A percentile compares a stretch with the other conserved stretches of the same genome.
phyloP scores from a whole-genome alignment of 148 eudicot genomes.

The Silene uniflora region DNA sequence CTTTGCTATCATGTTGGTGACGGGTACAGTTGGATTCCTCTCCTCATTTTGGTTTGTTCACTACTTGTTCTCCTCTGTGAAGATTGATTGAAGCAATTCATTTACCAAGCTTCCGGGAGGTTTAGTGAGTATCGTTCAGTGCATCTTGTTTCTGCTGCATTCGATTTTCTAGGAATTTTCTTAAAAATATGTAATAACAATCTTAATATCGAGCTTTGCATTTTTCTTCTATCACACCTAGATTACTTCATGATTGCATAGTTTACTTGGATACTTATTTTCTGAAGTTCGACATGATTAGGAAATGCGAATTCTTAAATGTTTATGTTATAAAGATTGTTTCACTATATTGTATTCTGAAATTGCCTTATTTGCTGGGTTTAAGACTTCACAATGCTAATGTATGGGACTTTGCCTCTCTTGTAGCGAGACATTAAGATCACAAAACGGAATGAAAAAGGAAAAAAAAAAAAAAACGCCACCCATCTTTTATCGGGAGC shows the following conservation, averaged over 20 bases:
- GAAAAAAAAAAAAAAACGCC: slow-evolving; percentile 7
- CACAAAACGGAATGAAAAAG: background rate
- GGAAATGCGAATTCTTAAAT: background rate
- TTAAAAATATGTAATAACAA: slow-evolving; percentile 1
- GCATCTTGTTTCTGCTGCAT: background rate
- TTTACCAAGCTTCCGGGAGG: background rate
- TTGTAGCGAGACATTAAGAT: background rate
- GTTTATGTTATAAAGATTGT: background rate
- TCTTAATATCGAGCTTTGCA: background rate
- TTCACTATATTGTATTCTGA: background rate
- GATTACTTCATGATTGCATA: background rate
- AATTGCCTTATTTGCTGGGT: background rate
- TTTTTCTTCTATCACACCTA: background rate
- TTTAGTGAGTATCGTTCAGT: background rate
- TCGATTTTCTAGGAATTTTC: background rate
- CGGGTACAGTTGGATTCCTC: slow-evolving; percentile 81
- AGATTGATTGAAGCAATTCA: slow-evolving; percentile 48
- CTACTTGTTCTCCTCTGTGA: slow-evolving; percentile 78
- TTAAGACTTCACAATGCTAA: background rate
- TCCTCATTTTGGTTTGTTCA: slow-evolving; percentile 82
- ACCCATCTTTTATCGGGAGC: slow-evolving; percentile 18
- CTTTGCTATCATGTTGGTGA: slow-evolving; percentile 67
- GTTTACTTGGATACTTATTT: background rate
- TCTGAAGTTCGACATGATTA: background rate
- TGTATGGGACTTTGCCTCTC: too few relatives aligned